These are phyloP conservation scores for Cladosporium sp. DNA, from an alignment of 2,329 filamentous ascomycete genomes.

Conservation along the genomic window DNA sequence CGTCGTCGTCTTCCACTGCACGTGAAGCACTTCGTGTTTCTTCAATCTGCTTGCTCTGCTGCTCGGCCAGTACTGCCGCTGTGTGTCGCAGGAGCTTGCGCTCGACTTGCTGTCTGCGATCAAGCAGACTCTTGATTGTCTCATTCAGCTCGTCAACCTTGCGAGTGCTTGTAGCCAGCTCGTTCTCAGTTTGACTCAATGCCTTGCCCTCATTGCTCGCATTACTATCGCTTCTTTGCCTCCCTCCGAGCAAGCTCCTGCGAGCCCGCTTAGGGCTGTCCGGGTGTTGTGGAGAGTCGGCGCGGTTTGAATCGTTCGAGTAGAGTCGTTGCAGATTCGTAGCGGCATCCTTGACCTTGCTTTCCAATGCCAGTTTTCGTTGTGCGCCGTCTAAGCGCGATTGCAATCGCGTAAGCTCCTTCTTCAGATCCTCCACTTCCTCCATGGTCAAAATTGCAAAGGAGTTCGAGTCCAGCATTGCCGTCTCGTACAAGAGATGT, in stretches of 20 bases:
- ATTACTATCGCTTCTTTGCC: slow-evolving; percentile 36
- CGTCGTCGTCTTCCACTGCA: slow-evolving; percentile 25
- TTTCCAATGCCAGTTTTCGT: slow-evolving; percentile 82
- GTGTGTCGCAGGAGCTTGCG: slow-evolving; percentile 82
- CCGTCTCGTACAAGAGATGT: slow-evolving; percentile 90
- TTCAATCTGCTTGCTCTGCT: slow-evolving; percentile 61
- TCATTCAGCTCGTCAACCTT: slow-evolving; percentile 83
- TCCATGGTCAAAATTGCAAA: slow-evolving; percentile 87
- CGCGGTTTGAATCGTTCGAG: slow-evolving; percentile 56
- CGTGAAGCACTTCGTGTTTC: slow-evolving; percentile 21
- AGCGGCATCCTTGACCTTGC: slow-evolving; percentile 91
- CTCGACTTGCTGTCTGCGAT: slow-evolving; percentile 72
- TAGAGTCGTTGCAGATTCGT: slow-evolving; percentile 82
- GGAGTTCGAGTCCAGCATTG: slow-evolving; percentile 80
- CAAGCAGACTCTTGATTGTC: slow-evolving; percentile 78
- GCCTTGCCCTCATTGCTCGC: slow-evolving; percentile 47
- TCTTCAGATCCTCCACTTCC: slow-evolving; percentile 89
- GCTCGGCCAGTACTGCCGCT: slow-evolving; percentile 85
- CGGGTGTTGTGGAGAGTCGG: slow-evolving; percentile 45
- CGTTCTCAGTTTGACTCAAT: slow-evolving; percentile 64
- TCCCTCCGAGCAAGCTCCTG: slow-evolving; percentile 46
- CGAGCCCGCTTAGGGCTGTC: slow-evolving; percentile 52
- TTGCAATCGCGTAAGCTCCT: slow-evolving; percentile 70
- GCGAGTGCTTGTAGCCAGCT: slow-evolving; percentile 70
- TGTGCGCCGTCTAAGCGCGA: slow-evolving; percentile 79